Base-by-base conservation (phyloP, 2,329 filamentous ascomycete genomes). In the Phyllachora maydis region DNA sequence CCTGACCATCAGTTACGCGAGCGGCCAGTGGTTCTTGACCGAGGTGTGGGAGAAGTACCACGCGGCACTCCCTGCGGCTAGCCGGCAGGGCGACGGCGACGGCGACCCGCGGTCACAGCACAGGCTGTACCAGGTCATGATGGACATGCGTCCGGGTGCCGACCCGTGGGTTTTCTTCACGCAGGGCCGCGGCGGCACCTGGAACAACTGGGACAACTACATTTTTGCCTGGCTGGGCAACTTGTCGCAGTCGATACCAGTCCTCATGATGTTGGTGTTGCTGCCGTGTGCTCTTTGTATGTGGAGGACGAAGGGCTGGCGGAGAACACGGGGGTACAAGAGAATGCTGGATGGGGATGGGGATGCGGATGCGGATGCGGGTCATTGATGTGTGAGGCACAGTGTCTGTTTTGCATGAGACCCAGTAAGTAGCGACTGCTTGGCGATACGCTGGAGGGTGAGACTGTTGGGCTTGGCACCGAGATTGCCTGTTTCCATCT, bases 1-100 rank as follows among this genome's bases (percentile, higher is more conserved):
- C 28, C 25, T 32, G 8, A 32, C 29, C 21, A 33, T 39, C 27
- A 37, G 31, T 24, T 38, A 35, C 21, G 31, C 32, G 14, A 34
- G 32, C 26, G 37, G 37, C 11, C 35, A 38, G 29, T 39, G 37
- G 37, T 39, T 37, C 25, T 25, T 31, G 27, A 37, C 35, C 13
- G 35, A 30, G 18, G 31, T 37, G 11, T 39, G 35, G 35, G 28
- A 38, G 28, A 23, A 33, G 25, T 39, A 38, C 26, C 34, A 37
- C 25, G 6, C 22, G 2, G 13, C 30, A 14, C 27, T 37, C n/a
- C 35, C 36, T 2, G 16, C 11, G n/a, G n/a, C n/a, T n/a, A n/a
- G n/a, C n/a, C n/a, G n/a, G n/a, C n/a, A n/a, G n/a, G n/a, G n/a
- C n/a, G n/a, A n/a, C n/a, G 19, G 24, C 4, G 11, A 15, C 14